Conservation (phyloP, 495 filamentous ascomycete species). For the Xylaria acuta region DNA sequence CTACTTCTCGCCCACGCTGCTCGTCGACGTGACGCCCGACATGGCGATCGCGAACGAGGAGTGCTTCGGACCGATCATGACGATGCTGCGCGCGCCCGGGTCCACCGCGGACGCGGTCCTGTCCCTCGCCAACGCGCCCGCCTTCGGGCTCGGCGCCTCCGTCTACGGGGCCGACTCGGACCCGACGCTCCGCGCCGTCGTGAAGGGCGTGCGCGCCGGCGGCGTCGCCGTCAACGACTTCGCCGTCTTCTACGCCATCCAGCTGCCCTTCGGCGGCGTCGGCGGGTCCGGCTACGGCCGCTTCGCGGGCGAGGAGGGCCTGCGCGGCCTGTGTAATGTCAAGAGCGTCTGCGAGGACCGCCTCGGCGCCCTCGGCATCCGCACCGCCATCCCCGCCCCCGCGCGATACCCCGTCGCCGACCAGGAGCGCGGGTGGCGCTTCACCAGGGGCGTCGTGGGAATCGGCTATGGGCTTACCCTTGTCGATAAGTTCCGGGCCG, state of each 20-base stretch:
- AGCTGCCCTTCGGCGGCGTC: conserved; percentile 90
- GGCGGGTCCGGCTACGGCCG: conserved; percentile 88
- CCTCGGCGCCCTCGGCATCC: conserved; percentile 62
- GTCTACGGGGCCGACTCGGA: conserved; percentile 74
- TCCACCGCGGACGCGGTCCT: conserved; percentile 65
- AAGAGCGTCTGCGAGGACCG: conserved; percentile 87
- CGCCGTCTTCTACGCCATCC: conserved; percentile 86
- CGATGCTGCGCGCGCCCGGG: conserved; percentile 72
- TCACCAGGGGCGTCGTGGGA: conserved; percentile 61
- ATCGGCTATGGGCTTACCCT: conserved; percentile 57
- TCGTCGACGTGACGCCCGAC: conserved; percentile 77
- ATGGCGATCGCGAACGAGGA: conserved; percentile 92
- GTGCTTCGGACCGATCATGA: conserved; percentile 89
- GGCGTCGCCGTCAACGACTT: conserved; percentile 98
- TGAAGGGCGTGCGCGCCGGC: conserved; percentile 74
- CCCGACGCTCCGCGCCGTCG: conserved; percentile 53
- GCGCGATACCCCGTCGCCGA: conserved; percentile 79
- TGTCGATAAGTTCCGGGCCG: conserved; percentile 45
- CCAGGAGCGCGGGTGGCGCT: conserved; percentile 60
- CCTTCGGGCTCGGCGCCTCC: conserved; percentile 78
- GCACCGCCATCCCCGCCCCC: conserved; percentile 77
- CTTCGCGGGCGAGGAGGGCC: conserved; percentile 89
- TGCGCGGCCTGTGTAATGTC: conserved; percentile 81
- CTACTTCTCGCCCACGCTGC: conserved; percentile 89
- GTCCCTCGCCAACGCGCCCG: conserved; percentile 73